These are phyloP conservation scores for Grosmannia huntii DNA, from an alignment of 2,329 filamentous ascomycete species.

Conservation along the genomic window DNA sequence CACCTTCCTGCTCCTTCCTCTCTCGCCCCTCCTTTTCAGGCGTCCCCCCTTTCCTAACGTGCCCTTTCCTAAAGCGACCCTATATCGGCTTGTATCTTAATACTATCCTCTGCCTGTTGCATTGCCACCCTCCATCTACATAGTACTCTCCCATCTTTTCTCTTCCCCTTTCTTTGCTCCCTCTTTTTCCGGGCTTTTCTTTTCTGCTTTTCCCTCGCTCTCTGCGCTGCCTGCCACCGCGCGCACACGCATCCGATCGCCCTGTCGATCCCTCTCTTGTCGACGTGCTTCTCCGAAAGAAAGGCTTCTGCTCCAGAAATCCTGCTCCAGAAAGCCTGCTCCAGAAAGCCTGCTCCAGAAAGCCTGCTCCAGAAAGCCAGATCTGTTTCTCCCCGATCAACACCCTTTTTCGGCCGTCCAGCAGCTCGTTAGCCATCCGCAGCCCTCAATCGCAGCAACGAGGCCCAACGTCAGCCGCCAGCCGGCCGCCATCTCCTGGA, in stretches of 20 bases:
- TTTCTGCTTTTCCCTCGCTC: background rate
- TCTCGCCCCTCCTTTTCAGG: background rate
- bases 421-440: no score
- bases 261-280: background rate
- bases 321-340: no score
- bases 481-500: no score
- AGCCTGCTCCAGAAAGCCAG: no score
- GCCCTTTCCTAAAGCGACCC: background rate
- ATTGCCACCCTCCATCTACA: background rate
- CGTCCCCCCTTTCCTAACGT: background rate
- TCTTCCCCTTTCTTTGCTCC: background rate
- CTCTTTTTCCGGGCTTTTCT: background rate
- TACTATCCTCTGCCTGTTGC: background rate
- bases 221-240: background rate
- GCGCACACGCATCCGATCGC: background rate
- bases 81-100: background rate
- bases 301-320: no score
- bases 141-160: background rate
- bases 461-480: no score
- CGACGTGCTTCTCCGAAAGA: no score
- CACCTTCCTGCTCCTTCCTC: constrained; percentile 1
- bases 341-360: no score
- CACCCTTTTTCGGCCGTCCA: no score
- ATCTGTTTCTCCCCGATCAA: no score
- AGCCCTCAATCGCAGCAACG: no score